Base-by-base conservation (phyloP, 306 rosid genomes). In the Ochetophila trinervis region DNA sequence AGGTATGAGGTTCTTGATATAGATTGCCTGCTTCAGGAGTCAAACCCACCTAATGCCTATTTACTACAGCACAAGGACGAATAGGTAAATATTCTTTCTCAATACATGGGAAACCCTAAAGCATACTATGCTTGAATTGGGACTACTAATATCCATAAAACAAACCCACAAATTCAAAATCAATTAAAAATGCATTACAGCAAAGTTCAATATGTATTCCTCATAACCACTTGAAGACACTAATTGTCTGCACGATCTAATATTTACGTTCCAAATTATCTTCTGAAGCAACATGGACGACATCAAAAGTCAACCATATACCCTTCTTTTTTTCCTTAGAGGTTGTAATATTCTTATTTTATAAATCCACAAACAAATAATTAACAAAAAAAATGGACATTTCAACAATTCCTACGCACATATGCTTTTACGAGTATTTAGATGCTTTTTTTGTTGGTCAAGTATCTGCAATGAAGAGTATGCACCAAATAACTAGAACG, bases 381-480 rank as follows among this genome's bases (percentile, higher is more conserved):
- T 37, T 21, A 5, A 36, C 12, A 60, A 36, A 4, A 20, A n/a
- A 30, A 49, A 16, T 49, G 12, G 17, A 49, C 27, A 47, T 13
- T 40, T 22, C 1, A 11, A 12, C 53, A 44, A 23, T 48, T 24
- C 40, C 37, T 24, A 63, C 21, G 68, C 19, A 47, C 12, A 49
- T n/a, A 14, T 52, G 23, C 21, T 66, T 53, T 32, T 15, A 51
- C 45, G 30, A 53, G 60, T 36, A 52, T 11, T 36, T 48, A 66
- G 42, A 27, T n/a, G 32, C 50, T 18, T 32, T 12, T 17, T 64
- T 50, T 50, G 57, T 10, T 8, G 32, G 70, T 48, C 40, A 66
- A 23, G 51, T 35, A 66, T 66, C 70, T 19, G 12, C 52, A 8
- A 53, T 18, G 60, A 53, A 13, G 50, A 19, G 58, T 52, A 65